Conservation (phyloP, 1,284 basidiomycete genomes). For the Austroboletus sp. region DNA sequence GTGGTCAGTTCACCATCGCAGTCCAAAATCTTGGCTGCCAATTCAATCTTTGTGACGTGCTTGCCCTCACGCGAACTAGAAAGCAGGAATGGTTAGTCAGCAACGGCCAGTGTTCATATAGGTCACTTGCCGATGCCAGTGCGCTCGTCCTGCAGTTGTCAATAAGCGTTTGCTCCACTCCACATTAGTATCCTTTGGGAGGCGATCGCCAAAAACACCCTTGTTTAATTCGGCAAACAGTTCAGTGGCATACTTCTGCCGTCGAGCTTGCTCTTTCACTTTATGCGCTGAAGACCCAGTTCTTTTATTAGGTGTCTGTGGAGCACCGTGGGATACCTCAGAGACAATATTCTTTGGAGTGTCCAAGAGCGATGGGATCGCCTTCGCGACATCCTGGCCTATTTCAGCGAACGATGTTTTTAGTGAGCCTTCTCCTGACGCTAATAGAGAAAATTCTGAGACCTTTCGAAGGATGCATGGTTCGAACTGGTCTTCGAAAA, state of each 20-base stretch:
- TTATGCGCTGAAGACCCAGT: conserved; percentile 34
- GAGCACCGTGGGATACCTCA: conserved; percentile 9
- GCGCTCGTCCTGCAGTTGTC: conserved; percentile 73
- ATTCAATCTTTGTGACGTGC: conserved; percentile 57
- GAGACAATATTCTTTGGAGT: conserved; percentile 10
- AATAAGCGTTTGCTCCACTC: conserved; percentile 68
- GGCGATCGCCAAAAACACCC: conserved; percentile 64
- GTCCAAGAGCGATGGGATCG: conserved; percentile 8
- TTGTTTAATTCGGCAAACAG: conserved; percentile 80
- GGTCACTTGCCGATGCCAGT: conserved; percentile 51
- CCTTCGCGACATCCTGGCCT: conserved; percentile 4
- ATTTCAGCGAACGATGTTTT: conserved; percentile 1
- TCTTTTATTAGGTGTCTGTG: conserved; percentile 27
- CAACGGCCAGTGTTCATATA: not conserved
- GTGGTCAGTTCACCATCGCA: conserved; percentile 46
- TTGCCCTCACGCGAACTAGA: conserved; percentile 46
- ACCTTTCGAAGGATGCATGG: conserved; percentile 14
- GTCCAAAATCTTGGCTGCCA: conserved; percentile 73
- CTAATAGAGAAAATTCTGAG: conserved; percentile 1
- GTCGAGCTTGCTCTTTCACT: conserved; percentile 41
- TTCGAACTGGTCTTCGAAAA: conserved; percentile 41
- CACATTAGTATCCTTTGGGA: conserved; percentile 61
- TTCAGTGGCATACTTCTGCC: conserved; percentile 51
- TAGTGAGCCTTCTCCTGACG: not conserved
- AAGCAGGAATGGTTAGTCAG: conserved; percentile 24